Base-by-base conservation (phyloP, 129 eudicot genomes). In the Centrapalus pauciflorus region DNA sequence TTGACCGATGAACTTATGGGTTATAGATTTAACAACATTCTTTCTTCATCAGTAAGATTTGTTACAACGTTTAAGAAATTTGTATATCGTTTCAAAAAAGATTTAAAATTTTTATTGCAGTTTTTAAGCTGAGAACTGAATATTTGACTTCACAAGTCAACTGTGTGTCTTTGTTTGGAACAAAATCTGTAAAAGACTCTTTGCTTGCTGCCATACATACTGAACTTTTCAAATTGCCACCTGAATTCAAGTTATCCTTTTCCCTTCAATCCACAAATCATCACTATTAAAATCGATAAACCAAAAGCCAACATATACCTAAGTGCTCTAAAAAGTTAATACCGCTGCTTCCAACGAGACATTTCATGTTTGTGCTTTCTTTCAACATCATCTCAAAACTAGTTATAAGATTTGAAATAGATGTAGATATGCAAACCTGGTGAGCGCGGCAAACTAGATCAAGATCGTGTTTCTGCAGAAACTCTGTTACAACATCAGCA, bases 401-500 rank as follows among this genome's bases (percentile, higher is more conserved):
- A 10, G 17, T 27, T 3, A 28, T 25, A 2, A 19, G 23, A 64
- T 37, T 37, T 16, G 4, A 14, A 60, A 26, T 19, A 16, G 5
- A 2, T 14, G 48, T 28, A 1, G 5, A 6, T 45, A 7, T 50
- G 3, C 50, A 66, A 48, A 83, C 85, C 88, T 83, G 88, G 69
- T 83, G 88, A 52, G 88, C 88, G 6, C 88, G 88, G 41, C 88
- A 83, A 49, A 76, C 48, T 46, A 79, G 84, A 72, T 79, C 84
- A 61, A 83, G 62, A 62, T 79, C 79, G 59, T 70, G 88, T 72
- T 83, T 83, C 21, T 63, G 41, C 16, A 83, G 77, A 55, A 83
- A 83, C 40, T 83, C 85, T 0, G 82, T 67, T 57, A 83, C 88
- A 76, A 79, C 77, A 76, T 83, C 85, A 71, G 82, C 71, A 32